Percentiles rank a stretch among this genome's conserved stretches.
phyloP scores from a whole-genome alignment of 495 filamentous ascomycete genomes.

The Penicilliopsis zonata region DNA sequence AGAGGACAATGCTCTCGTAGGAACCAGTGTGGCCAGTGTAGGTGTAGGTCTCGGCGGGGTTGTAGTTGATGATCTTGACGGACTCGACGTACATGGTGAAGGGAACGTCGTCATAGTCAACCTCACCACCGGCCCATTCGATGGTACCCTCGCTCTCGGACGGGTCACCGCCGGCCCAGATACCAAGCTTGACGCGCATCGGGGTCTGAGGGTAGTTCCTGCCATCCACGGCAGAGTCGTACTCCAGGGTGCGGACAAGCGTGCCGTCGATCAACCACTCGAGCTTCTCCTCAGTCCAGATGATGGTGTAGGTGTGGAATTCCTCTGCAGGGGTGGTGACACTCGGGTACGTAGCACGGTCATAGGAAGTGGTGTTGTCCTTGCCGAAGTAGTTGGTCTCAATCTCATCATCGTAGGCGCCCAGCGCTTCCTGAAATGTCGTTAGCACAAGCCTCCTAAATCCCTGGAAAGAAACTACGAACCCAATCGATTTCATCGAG shows the following conservation, averaged over 20 bases:
- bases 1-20: constrained; percentile 15
- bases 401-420: constrained; percentile 41
- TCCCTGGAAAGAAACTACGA: constrained; percentile 7
- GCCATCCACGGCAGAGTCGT: constrained; percentile 40
- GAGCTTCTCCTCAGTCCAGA: constrained; percentile 59
- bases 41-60: constrained; percentile 13
- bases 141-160: constrained; percentile 32
- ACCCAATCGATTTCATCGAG: constrained; percentile 77
- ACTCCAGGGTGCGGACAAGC: constrained; percentile 50
- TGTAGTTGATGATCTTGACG: constrained; percentile 15
- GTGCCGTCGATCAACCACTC: constrained; percentile 61
- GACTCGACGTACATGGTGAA: constrained; percentile 52
- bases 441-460: constrained; percentile 7
- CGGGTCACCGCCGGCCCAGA: constrained; percentile 65
- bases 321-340: constrained; percentile 43
- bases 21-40: constrained; percentile 15
- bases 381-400: constrained; percentile 81
- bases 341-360: constrained; percentile 43
- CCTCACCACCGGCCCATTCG: constrained; percentile 59
- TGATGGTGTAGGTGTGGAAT: constrained; percentile 62
- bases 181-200: constrained; percentile 64
- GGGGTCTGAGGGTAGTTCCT: constrained; percentile 73
- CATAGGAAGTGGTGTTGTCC: constrained; percentile 54
- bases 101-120: constrained; percentile 48
- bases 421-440: constrained; percentile 41